Conservation (phyloP, 2,329 filamentous ascomycete genomes). For the Penicillium sp. region DNA sequence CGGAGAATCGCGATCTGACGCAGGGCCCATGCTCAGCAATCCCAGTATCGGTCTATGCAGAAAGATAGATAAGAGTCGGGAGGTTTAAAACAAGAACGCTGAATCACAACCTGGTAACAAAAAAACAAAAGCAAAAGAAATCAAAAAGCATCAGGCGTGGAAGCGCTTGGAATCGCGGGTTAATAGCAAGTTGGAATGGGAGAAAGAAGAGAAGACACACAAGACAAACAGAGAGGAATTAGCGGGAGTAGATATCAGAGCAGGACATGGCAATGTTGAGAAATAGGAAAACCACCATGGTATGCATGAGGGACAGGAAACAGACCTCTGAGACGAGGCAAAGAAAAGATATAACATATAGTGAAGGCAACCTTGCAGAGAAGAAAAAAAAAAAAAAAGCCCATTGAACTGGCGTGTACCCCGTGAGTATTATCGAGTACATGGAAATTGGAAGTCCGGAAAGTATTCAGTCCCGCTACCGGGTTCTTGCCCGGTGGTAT, state of each 20-base stretch:
- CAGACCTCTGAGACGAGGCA: not conserved
- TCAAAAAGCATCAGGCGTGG: conserved; percentile 7
- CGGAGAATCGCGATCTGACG: not conserved
- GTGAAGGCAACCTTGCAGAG: not conserved
- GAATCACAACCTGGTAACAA: not conserved
- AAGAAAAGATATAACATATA: not conserved
- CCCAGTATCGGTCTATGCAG: not conserved
- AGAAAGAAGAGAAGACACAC: not conserved
- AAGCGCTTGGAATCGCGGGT: conserved; percentile 9
- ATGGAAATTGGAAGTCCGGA: not conserved
- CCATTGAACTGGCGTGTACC: not conserved
- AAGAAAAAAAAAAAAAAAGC: conserved; percentile 1
- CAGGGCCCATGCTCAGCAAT: not conserved
- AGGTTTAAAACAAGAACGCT: not conserved
- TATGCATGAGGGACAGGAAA: conserved; percentile 15
- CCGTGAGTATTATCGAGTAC: conserved; percentile 4
- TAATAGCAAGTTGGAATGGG: not conserved
- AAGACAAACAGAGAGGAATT: not conserved
- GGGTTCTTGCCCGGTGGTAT: not conserved
- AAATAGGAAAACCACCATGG: conserved; percentile 11
- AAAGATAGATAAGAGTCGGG: not conserved
- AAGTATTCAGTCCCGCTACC: not conserved
- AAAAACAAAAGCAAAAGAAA: not conserved
- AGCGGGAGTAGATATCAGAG: conserved; percentile 3
- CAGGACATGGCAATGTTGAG: not conserved